Conservation (phyloP, 257 asterid genomes). For the Solanum pinnatisectum region DNA sequence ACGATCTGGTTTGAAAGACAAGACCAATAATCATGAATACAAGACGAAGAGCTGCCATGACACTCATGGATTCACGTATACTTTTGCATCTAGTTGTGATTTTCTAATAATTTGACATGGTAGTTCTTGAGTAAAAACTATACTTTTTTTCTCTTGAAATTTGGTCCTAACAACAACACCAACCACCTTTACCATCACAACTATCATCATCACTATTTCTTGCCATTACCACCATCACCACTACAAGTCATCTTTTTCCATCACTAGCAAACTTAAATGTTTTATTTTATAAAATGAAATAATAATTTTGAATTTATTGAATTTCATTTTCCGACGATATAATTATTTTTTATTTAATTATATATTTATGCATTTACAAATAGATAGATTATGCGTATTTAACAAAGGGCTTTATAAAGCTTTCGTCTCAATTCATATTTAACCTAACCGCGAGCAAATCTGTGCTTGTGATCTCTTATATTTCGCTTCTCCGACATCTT, state of each 20-base stretch:
- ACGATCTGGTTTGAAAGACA: neutral
- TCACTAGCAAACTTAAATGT: neutral
- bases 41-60: neutral
- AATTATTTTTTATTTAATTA: too few species aligned
- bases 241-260: neutral
- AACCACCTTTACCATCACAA: neutral
- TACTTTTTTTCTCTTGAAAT: fast-evolving
- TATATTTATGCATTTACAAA: too few species aligned
- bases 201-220: neutral
- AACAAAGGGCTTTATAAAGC: too few species aligned
- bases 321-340: too few species aligned
- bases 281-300: too few species aligned
- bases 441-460: neutral
- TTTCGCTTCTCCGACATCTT: too few species aligned
- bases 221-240: neutral
- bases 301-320: too few species aligned
- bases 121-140: neutral
- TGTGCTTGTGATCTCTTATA: too few species aligned
- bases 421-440: too few species aligned
- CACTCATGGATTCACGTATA: neutral
- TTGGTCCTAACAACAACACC: neutral
- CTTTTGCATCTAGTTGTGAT: neutral
- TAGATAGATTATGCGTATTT: too few species aligned
- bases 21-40: neutral
- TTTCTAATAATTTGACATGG: neutral